Evolutionary conservation across 768 basidiomycete genomes (phyloP), one percentile per base, ranked within the genome.

Genomic region (Trametes sanguinea): DNA sequence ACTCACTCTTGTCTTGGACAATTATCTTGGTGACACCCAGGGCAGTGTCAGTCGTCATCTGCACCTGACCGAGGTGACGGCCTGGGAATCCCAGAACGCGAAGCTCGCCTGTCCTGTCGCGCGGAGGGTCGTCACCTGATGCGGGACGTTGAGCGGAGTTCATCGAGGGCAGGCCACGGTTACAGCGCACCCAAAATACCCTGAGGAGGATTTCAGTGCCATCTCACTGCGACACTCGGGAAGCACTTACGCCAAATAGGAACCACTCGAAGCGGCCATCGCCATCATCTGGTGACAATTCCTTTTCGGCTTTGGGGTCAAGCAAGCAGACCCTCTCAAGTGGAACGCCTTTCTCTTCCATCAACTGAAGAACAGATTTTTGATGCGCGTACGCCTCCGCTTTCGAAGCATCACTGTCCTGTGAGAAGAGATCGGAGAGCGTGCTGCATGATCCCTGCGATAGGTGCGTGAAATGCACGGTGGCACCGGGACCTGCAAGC

Each of bases 41-140:
- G 1, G 96, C 96, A 1, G 96, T 98, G 75, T 99, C 96, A 0
- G 97, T 99, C 35, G 97, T 98, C 97, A 99, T 99, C 75, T 99
- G 97, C 1, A 94, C 80, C 2, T 86, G 78, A 0, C 94, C 95
- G 7, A 99, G 80, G 73, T 91, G 92, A 35, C 97, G 83, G 6
- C 83, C 83, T 1, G 93, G 91, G 73, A 96, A 99, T 1, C 95
- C 95, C 40, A 94, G 76, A 14, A 81, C 81, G 33, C 96, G 88
- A 39, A 99, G 83, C 71, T 96, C 92, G 1, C 86, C 83, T 2
- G 96, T 99, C 54, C 96, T 82, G 73, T 99, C 96, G 40, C 94
- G 83, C 0, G 96, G 96, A 2, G 96, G 96, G 75, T 99, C 95
- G 69, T 98, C 96, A 10, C 96, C 95, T 88, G 77, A 37, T 63